These are phyloP conservation scores for Macrophomina tecta DNA, from an alignment of 2,329 filamentous ascomycete species.

Conservation along the genomic window DNA sequence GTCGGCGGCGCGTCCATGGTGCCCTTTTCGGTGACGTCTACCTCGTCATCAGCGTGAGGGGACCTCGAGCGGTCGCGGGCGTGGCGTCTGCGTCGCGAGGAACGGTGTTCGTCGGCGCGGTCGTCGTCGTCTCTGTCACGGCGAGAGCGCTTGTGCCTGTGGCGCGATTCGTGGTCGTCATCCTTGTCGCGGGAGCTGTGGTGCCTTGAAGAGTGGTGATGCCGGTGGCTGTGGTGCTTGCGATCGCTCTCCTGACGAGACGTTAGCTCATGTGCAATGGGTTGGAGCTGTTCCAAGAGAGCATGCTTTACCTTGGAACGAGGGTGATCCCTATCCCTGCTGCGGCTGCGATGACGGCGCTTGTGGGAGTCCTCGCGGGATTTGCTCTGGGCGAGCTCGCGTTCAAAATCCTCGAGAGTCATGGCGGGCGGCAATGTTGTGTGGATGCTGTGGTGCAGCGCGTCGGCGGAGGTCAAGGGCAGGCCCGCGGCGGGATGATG, in stretches of 20 bases:
- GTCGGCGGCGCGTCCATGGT: slow-evolving; percentile 45
- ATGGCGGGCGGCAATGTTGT: slow-evolving; percentile 45
- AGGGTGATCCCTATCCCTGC: slow-evolving; percentile 33
- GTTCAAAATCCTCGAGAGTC: slow-evolving; percentile 78
- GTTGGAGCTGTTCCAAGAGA: neutral
- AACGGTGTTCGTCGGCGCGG: slow-evolving; percentile 43
- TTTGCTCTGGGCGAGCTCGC: slow-evolving; percentile 71
- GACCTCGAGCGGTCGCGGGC: slow-evolving; percentile 26
- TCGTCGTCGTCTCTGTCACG: slow-evolving; percentile 57
- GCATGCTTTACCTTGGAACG: slow-evolving; percentile 36
- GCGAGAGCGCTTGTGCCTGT: slow-evolving; percentile 69
- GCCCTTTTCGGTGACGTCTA: slow-evolving; percentile 52
- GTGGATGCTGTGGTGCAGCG: neutral
- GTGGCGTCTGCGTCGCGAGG: slow-evolving; percentile 32
- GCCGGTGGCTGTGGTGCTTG: slow-evolving; percentile 53
- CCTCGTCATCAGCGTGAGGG: slow-evolving; percentile 34
- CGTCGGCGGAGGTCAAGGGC: slow-evolving; percentile 22
- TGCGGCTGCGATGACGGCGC: slow-evolving; percentile 52
- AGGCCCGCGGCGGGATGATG: slow-evolving; percentile 15
- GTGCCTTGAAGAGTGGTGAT: slow-evolving; percentile 51
- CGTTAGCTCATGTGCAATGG: neutral
- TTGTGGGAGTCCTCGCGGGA: slow-evolving; percentile 56
- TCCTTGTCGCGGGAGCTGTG: slow-evolving; percentile 54
- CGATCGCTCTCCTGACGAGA: slow-evolving; percentile 42
- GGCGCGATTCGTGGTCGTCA: slow-evolving; percentile 54